Percentiles rank a stretch among this genome's conserved stretches.
phyloP scores from a whole-genome alignment of 1,284 basidiomycete species.

The Irpex sp. region DNA sequence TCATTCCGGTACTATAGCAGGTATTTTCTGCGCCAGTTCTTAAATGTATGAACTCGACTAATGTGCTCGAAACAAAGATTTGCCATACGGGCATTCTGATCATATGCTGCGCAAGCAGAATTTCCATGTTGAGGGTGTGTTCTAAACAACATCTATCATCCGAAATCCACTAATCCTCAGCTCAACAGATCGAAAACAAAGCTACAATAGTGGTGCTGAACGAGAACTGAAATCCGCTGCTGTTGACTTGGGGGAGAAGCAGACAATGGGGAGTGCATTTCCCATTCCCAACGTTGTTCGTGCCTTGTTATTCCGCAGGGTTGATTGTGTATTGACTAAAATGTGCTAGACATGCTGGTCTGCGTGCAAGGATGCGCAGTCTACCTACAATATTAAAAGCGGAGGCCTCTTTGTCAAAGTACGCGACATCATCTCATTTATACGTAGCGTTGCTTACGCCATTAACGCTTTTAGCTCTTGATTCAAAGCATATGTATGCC shows the following conservation, averaged over 20 bases:
- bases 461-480: neutral
- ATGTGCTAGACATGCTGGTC: constrained; percentile 15
- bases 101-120: neutral
- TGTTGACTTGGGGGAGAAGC: neutral
- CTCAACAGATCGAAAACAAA: neutral
- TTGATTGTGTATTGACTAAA: neutral
- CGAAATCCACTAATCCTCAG: too few relatives aligned
- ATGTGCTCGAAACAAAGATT: constrained; percentile 6
- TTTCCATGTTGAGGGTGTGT: neutral
- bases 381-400: constrained; percentile 8
- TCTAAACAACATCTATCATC: too few relatives aligned
- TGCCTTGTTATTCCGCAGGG: neutral
- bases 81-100: constrained; percentile 8
- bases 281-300: neutral
- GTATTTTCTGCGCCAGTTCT: constrained; percentile 9
- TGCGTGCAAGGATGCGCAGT: constrained; percentile 17
- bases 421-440: neutral
- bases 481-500: neutral
- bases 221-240: too few relatives aligned
- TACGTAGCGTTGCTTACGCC: neutral
- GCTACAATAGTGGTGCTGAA: too few relatives aligned
- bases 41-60: too few relatives aligned
- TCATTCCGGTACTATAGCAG: constrained; percentile 22
- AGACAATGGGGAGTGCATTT: neutral
- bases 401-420: constrained; percentile 18